Base-by-base conservation (phyloP, 2,329 filamentous ascomycete species). In the Nigrospora sphaerica region DNA sequence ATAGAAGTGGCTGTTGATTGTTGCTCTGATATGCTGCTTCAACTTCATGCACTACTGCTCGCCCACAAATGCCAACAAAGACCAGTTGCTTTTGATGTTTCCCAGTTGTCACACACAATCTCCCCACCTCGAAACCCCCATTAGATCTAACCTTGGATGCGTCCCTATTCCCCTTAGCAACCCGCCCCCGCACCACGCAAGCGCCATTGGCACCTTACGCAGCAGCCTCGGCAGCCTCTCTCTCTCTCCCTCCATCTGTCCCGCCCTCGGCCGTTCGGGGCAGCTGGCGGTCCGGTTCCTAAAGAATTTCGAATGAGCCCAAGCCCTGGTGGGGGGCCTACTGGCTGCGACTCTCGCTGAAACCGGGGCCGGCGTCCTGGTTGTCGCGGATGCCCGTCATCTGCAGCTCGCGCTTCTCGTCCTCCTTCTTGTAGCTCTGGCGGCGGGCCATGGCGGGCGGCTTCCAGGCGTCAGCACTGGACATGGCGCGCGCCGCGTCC, bases 381-480 rank as follows among this genome's bases (percentile, higher is more conserved):
- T 64, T 62, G 32, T 56, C 57, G 31, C 51, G 49, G 31, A 73
- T 63, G 46, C 58, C 62, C 40, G 60, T 62, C 72, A 77, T 73
- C 54, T 77, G 74, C 61, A 75, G 55, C 45, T 63, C 63, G 51
- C 70, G 75, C 60, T 77, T 78, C 59, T 69, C 69, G 57, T 78
- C 77, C 61, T 81, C 72, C 33, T 66, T 64, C 55, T 65, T 71
- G 67, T 72, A 81, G 62, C 74, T 77, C 58, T 73, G 72, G 40
- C 46, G 49, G 40, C 74, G 70, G 11, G 71, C 67, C 52, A 68
- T 61, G 45, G 69, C 53, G 16, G 57, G 54, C 9, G 77, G 77
- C 53, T 68, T 68, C 77, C 77, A 80, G n/a, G 56, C 57, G 3
- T 56, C 57, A 5, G 65, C 67, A 48, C 53, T 50, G 47, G 52